A percentile compares a stretch with the other conserved stretches of the same genome.
Evolutionary conservation across 139 green algal species (phyloP).

Genomic region (Dunaliella sp.): DNA sequence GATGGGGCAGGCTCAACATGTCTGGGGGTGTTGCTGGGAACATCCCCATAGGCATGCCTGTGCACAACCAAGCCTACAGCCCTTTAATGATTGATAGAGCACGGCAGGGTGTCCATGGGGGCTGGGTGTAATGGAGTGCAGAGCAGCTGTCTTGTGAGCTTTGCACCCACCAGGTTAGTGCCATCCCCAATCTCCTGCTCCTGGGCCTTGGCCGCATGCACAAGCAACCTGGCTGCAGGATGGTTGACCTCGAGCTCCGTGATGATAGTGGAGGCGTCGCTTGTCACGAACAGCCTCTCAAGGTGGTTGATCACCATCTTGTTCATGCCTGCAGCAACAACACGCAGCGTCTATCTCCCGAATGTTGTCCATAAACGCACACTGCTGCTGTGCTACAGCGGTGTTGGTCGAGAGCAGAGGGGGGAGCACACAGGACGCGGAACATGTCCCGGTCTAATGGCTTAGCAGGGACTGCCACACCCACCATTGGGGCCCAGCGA

Average conservation of each 20-base stretch:
- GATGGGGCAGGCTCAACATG: background rate
- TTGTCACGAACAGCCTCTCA: conserved; percentile 98
- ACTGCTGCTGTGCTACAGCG: background rate
- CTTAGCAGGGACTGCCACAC: too few relatives aligned
- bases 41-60: too few relatives aligned
- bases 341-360: background rate
- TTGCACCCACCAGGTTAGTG: conserved; percentile 90
- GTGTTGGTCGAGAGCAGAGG: too few relatives aligned
- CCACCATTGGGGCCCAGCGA: conserved; percentile 94
- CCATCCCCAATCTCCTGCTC: conserved; percentile 95
- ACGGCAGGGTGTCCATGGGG: too few relatives aligned
- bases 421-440: conserved; percentile 1
- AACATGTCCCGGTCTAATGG: background rate
- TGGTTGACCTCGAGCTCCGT: conserved; percentile 97
- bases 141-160: too few relatives aligned
- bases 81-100: too few relatives aligned
- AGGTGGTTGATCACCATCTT: conserved; percentile 99
- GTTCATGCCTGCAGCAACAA: conserved; percentile 99
- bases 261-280: conserved; percentile 92
- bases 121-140: too few relatives aligned
- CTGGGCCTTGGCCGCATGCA: conserved; percentile 90
- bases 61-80: too few relatives aligned
- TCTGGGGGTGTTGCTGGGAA: background rate
- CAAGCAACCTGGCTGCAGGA: conserved; percentile 93
- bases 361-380: background rate